These are phyloP conservation scores for Paraurostyla sp. DNA, from an alignment of 73 alveolate genomes.

Conservation along the genomic window DNA sequence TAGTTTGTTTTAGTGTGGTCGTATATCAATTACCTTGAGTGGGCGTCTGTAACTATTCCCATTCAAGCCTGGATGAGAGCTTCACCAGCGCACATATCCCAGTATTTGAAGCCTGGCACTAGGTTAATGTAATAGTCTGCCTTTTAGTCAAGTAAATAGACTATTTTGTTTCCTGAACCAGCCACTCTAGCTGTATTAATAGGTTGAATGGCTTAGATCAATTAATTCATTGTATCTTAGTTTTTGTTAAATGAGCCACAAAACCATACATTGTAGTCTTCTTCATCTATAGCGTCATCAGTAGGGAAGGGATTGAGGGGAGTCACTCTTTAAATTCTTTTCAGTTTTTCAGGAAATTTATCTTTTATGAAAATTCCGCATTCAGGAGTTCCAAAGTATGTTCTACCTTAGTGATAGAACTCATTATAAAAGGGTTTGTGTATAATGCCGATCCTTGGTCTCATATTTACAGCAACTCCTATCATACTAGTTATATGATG, in stretches of 20 bases:
- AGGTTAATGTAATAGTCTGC: constrained; percentile 48
- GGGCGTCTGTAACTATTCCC: constrained; percentile 60
- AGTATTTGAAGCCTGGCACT: constrained; percentile 61
- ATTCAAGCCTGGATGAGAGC: constrained; percentile 50
- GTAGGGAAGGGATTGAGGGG: constrained; percentile 47
- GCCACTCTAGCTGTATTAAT: constrained; percentile 50
- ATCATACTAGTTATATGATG: constrained; percentile 85
- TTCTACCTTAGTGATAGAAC: constrained; percentile 59
- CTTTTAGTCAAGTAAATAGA: constrained; percentile 43
- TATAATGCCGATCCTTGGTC: constrained; percentile 69
- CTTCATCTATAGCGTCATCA: constrained; percentile 36
- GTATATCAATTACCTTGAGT: constrained; percentile 9
- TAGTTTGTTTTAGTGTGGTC: constrained; percentile 49
- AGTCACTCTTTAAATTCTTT: constrained; percentile 9
- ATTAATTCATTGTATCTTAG: constrained; percentile 13
- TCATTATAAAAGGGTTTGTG: constrained; percentile 70
- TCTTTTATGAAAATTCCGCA: constrained; percentile 68
- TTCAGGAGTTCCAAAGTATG: constrained; percentile 81
- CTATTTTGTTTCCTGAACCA: constrained; percentile 52
- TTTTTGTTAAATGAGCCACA: constrained; percentile 50
- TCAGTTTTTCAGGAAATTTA: constrained; percentile 46
- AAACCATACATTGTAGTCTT: constrained; percentile 42
- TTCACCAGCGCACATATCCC: constrained; percentile 70
- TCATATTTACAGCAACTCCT: constrained; percentile 76
- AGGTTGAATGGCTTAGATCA: constrained; percentile 20